A percentile compares a stretch with the other conserved stretches of the same genome.
These are phyloP conservation scores for Carnegiea gigantea DNA, from an alignment of 179 eudicot species.

Conservation along the genomic window DNA sequence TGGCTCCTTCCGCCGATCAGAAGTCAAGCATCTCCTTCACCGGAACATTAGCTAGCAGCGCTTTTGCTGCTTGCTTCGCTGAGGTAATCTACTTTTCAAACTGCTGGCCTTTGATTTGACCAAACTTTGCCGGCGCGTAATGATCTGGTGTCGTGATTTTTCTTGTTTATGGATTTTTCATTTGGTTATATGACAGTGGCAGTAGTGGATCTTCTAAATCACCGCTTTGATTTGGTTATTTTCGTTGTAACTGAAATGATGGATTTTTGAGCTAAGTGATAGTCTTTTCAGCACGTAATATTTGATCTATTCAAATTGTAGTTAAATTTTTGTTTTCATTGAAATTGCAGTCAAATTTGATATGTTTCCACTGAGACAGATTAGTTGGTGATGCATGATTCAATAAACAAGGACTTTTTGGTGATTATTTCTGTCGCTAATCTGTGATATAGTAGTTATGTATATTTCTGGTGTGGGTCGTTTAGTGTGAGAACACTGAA, in stretches of 20 bases:
- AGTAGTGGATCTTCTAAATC: background rate
- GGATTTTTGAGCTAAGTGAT: background rate
- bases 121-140: background rate
- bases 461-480: background rate
- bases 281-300: background rate
- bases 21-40: constrained; percentile 59
- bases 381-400: background rate
- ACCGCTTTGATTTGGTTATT: constrained; percentile 3
- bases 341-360: background rate
- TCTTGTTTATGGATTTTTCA: background rate
- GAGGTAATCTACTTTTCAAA: constrained; percentile 48
- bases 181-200: background rate
- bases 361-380: background rate
- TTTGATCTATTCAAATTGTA: background rate
- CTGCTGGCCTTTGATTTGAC: background rate
- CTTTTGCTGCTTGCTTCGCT: constrained; percentile 89
- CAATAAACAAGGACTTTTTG: background rate
- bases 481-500: background rate
- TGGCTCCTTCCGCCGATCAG: constrained; percentile 41
- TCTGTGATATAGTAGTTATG: too few relatives aligned
- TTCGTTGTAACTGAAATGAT: background rate
- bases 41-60: constrained; percentile 69
- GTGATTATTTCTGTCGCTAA: too few relatives aligned
- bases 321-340: background rate
- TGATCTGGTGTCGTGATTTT: background rate